These are phyloP conservation scores for Trypanosoma cruzi DNA, from an alignment of 208 protist genomes.

Conservation along the genomic window DNA sequence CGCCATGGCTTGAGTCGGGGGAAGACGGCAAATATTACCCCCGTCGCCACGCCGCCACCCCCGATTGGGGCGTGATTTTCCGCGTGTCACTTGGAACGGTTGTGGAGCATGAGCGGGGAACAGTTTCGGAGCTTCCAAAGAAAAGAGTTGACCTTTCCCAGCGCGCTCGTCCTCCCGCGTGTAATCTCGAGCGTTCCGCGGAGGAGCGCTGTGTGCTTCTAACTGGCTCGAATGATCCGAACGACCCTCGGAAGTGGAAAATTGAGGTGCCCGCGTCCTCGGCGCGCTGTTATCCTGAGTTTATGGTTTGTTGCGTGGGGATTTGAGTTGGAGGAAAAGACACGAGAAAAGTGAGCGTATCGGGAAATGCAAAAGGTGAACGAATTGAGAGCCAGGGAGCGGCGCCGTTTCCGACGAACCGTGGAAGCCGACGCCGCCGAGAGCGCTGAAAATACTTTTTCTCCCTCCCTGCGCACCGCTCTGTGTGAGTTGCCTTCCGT, in stretches of 20 bases:
- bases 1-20: constrained; percentile 17
- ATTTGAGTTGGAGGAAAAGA: not conserved
- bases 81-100: constrained; percentile 61
- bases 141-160: constrained; percentile 14
- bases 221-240: not conserved
- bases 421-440: too few relatives aligned
- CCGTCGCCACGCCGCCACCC: not conserved
- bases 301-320: constrained; percentile 27
- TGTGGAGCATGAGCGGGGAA: constrained; percentile 27
- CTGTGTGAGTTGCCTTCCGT: too few relatives aligned
- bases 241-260: not conserved
- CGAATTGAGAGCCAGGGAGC: not conserved
- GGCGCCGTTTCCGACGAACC: too few relatives aligned
- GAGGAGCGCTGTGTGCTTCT: constrained; percentile 6
- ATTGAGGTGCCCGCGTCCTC: constrained; percentile 32
- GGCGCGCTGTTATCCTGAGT: constrained; percentile 60
- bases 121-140: constrained; percentile 11
- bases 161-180: not conserved
- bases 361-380: not conserved
- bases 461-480: too few relatives aligned
- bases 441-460: too few relatives aligned
- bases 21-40: not conserved
- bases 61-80: constrained; percentile 52
- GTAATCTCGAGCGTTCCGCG: constrained; percentile 2
- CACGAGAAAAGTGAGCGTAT: too few relatives aligned